Base-by-base conservation (phyloP, 1,284 basidiomycete genomes). In the Cutaneotrichosporon mucoides region DNA sequence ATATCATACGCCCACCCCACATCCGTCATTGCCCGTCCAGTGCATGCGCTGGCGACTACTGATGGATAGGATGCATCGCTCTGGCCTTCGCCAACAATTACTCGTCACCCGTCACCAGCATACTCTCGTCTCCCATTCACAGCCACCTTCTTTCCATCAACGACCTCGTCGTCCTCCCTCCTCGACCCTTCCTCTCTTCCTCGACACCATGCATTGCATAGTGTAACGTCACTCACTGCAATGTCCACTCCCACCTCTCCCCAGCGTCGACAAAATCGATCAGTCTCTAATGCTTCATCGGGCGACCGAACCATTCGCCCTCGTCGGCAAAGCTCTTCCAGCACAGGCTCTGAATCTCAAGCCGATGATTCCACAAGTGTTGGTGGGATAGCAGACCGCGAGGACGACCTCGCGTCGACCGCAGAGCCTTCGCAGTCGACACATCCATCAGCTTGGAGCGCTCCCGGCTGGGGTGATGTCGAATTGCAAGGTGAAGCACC, bases 261-360 rank as follows among this genome's bases (percentile, higher is more conserved):
- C 7, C 24, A 36, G 7, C 52, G 45, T n/a, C 15, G 52, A 24
- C 13, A 24, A 11, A 45, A 38, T 9, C 38, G 47, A 10, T 24
- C 47, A 6, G 46, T 42, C 10, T 56, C 55, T 11, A 42, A 16
- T 8, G 43, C 49, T 2, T 56, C 55, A 11, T 57, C 56, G 5
- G 50, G 50, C 11, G 56, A 46, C 9, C 43, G 49, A 15, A 57
- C 56, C 4, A 33, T 45, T 6, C 56, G 49, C 6, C 41, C 49
- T 3, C 50, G 56, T 5, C 55, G 33, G 9, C 41, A 8, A 6
- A 49, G 55, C 34, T 43, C 55, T 4, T 41, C 55, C 4, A 50
- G 45, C 12, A 33, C 15, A 54, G 9, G 38, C 38, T 40, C n/a
- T 12, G 10, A 36, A 6, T 24, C 45, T n/a, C 9, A 24, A 24